These are phyloP conservation scores for Carex littledalei DNA, from an alignment of 176 grass and related monocot species.

Conservation along the genomic window DNA sequence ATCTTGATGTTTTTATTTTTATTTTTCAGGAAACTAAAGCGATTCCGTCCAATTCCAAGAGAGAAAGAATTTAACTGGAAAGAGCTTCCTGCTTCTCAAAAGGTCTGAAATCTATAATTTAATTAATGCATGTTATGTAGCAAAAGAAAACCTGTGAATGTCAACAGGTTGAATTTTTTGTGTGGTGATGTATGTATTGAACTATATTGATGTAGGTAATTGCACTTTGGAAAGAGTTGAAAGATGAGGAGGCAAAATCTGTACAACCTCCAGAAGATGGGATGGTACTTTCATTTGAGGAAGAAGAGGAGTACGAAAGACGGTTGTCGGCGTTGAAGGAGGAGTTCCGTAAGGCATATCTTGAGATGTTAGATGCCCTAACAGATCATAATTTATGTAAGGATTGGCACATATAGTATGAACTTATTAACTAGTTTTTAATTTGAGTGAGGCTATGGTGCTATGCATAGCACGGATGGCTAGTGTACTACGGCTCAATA, in stretches of 20 bases:
- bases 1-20: background rate
- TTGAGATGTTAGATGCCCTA: background rate
- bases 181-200: background rate
- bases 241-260: background rate
- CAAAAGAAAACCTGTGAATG: background rate
- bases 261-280: background rate
- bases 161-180: background rate
- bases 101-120: background rate
- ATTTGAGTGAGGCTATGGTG: too few relatives aligned
- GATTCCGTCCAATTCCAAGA: background rate
- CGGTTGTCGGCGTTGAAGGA: background rate
- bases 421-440: background rate
- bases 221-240: background rate
- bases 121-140: background rate
- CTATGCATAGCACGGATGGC: too few relatives aligned
- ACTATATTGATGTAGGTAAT: background rate
- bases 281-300: background rate
- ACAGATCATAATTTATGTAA: background rate
- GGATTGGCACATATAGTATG: background rate
- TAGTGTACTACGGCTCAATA: too few relatives aligned
- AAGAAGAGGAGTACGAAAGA: background rate
- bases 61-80: background rate
- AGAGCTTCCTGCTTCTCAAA: background rate
- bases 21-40: background rate
- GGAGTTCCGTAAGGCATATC: background rate